These are phyloP conservation scores for Mycogone perniciosa DNA, from an alignment of 2,329 filamentous ascomycete species.

Conservation along the genomic window DNA sequence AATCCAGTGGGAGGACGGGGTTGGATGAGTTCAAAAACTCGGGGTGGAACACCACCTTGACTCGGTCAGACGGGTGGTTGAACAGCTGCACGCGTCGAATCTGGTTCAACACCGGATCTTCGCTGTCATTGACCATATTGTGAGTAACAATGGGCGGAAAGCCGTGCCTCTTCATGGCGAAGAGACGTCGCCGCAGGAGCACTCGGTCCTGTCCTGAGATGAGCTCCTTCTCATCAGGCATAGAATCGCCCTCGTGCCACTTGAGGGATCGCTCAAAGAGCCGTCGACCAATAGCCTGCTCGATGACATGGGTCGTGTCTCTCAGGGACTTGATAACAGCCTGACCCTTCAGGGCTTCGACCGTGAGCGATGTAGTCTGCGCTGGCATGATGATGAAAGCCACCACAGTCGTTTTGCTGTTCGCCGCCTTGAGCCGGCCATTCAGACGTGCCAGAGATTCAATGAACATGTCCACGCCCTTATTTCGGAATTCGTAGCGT, in stretches of 20 bases:
- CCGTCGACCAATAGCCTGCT: slow-evolving; percentile 84
- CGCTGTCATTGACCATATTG: slow-evolving; percentile 93
- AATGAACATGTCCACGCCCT: slow-evolving; percentile 99
- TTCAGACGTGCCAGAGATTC: slow-evolving; percentile 92
- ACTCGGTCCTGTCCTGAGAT: slow-evolving; percentile 90
- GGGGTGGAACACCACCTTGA: slow-evolving; percentile 97
- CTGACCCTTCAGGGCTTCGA: slow-evolving; percentile 93
- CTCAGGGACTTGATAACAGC: slow-evolving; percentile 94
- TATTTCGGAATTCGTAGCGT: slow-evolving; percentile 96
- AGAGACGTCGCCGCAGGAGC: slow-evolving; percentile 81
- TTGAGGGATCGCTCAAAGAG: slow-evolving; percentile 90
- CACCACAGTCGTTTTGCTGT: slow-evolving; percentile 89
- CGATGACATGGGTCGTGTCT: slow-evolving; percentile 88
- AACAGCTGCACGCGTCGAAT: slow-evolving; percentile 93
- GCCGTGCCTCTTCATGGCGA: slow-evolving; percentile 89
- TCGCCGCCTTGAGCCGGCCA: slow-evolving; percentile 76
- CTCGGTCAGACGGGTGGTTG: slow-evolving; percentile 89
- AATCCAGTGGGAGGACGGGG: slow-evolving; percentile 90
- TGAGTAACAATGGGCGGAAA: slow-evolving; percentile 96
- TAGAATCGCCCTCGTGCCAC: slow-evolving; percentile 89
- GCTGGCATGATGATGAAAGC: slow-evolving; percentile 99
- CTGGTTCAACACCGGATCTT: slow-evolving; percentile 93
- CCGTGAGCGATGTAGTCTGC: slow-evolving; percentile 88
- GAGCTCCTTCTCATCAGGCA: slow-evolving; percentile 95
- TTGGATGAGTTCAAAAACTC: slow-evolving; percentile 96